Conservation (phyloP, 345 rosid genomes). For the Clarkia xantiana region DNA sequence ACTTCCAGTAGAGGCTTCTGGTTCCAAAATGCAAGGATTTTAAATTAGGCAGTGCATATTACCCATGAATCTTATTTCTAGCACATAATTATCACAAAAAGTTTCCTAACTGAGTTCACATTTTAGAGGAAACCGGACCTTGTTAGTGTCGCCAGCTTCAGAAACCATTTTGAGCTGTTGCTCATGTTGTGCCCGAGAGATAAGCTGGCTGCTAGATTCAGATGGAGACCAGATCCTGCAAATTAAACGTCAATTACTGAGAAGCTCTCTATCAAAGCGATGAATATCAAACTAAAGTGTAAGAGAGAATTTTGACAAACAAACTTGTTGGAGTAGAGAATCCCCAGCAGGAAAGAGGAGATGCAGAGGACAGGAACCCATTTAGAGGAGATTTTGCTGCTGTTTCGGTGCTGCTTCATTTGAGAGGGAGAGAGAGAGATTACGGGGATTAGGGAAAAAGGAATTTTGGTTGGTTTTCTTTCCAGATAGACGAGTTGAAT, state of each 20-base stretch:
- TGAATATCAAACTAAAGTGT: background rate
- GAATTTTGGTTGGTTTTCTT: constrained; percentile 1
- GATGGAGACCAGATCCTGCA: constrained; percentile 43
- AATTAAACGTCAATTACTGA: background rate
- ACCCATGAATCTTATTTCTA: background rate
- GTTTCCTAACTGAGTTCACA: constrained; percentile 3
- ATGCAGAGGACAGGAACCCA: constrained; percentile 76
- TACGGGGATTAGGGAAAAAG: constrained; percentile 3
- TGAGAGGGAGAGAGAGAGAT: constrained; percentile 5
- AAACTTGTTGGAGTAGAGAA: constrained; percentile 61
- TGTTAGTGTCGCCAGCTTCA: constrained; percentile 35
- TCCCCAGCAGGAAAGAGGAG: constrained; percentile 59
- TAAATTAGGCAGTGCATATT: too few relatives aligned
- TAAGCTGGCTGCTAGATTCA: constrained; percentile 37
- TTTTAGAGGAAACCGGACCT: constrained; percentile 19
- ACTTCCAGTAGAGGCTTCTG: constrained; percentile 28
- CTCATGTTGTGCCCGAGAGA: constrained; percentile 37
- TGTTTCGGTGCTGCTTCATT: constrained; percentile 55
- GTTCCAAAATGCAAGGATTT: background rate
- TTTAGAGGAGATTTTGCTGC: constrained; percentile 33
- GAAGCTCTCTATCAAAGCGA: background rate
- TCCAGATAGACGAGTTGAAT: constrained; percentile 1
- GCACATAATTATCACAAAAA: background rate
- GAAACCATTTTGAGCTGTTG: constrained; percentile 47
- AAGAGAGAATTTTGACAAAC: background rate